A percentile compares a stretch with the other conserved stretches of the same genome.
phyloP scores from a whole-genome alignment of 352 stramenopile genomes.

The Albugo candida region DNA sequence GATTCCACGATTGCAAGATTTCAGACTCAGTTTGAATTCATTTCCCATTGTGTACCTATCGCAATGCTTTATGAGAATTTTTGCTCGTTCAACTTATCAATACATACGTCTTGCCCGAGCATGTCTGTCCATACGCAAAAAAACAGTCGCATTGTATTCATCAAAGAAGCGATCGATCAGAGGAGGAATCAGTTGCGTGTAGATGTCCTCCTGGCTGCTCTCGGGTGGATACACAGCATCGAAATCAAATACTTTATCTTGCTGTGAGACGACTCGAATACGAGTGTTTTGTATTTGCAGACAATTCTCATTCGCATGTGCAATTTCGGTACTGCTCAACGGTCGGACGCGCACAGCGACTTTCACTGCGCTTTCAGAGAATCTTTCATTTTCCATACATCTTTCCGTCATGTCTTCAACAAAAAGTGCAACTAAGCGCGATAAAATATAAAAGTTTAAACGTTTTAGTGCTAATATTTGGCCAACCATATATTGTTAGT shows the following conservation, averaged over 20 bases:
- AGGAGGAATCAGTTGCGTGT: slow-evolving; percentile 24
- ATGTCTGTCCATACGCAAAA: slow-evolving; percentile 91
- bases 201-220: slow-evolving; percentile 20
- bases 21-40: slow-evolving; percentile 22
- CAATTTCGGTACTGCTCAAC: slow-evolving; percentile 17
- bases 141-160: slow-evolving; percentile 89
- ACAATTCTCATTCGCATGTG: slow-evolving; percentile 20
- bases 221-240: slow-evolving; percentile 46
- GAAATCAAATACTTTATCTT: slow-evolving; percentile 46
- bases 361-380: slow-evolving; percentile 16
- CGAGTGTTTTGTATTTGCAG: slow-evolving; percentile 9
- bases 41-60: slow-evolving; percentile 78
- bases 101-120: slow-evolving; percentile 51
- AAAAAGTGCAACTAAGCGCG: no score
- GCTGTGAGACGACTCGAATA: slow-evolving; percentile 15
- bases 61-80: no score
- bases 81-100: no score
- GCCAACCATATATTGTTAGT: no score
- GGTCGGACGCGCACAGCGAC: slow-evolving; percentile 32
- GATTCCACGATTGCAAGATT: slow-evolving; percentile 25
- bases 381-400: no score
- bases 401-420: no score
- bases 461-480: no score
- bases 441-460: no score
- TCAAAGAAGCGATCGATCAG: slow-evolving; percentile 79